Conservation (phyloP, 2,329 filamentous ascomycete genomes). For the Colletotrichum sp. region DNA sequence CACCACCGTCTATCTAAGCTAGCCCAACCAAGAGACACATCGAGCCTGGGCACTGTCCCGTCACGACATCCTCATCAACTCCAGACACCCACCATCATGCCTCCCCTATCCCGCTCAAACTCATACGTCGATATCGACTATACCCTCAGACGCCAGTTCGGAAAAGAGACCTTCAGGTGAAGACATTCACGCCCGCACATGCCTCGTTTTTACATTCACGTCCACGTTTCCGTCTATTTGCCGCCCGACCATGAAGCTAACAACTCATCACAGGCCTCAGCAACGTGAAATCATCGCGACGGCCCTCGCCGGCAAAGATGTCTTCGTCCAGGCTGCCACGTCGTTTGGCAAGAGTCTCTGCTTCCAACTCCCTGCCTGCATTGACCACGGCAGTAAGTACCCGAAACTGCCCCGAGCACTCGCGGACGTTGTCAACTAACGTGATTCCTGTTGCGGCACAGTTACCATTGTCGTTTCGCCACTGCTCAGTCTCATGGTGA, state of each 20-base stretch:
- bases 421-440: slow-evolving; percentile 23
- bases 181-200: slow-evolving; percentile 12
- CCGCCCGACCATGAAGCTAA: slow-evolving; percentile 44
- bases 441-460: slow-evolving; percentile 34
- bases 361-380: slow-evolving; percentile 88
- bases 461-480: slow-evolving; percentile 92
- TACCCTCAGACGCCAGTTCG: slow-evolving; percentile 75
- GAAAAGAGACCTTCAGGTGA: slow-evolving; percentile 75
- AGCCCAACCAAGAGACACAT: neutral
- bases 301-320: slow-evolving; percentile 82
- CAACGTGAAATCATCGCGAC: slow-evolving; percentile 89
- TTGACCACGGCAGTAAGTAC: slow-evolving; percentile 80
- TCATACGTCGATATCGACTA: slow-evolving; percentile 73
- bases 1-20: neutral
- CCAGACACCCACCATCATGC: slow-evolving; percentile 33
- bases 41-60: neutral
- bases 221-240: neutral
- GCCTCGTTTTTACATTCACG: neutral
- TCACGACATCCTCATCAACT: slow-evolving; percentile 5
- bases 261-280: slow-evolving; percentile 53
- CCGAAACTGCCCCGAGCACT: slow-evolving; percentile 1
- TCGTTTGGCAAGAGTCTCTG: slow-evolving; percentile 94
- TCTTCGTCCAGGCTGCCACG: slow-evolving; percentile 90
- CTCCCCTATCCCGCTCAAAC: slow-evolving; percentile 46
- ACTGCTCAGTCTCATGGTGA: slow-evolving; percentile 85